Percentiles rank a stretch among this genome's conserved stretches.
Conservation (phyloP, 345 rosid genomes). For the Clarkia xantiana region DNA sequence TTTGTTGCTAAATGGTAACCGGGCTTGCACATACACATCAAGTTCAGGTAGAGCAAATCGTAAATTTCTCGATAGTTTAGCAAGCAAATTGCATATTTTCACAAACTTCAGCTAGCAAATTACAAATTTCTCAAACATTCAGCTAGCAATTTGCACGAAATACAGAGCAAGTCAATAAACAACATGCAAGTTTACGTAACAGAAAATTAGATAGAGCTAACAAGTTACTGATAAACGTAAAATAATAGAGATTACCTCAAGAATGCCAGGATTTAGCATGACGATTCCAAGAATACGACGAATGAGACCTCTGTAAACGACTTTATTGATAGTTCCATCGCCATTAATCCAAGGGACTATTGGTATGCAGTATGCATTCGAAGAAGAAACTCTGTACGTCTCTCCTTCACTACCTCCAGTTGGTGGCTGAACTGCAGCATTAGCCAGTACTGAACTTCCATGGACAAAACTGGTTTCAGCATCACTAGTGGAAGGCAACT, state of each 20-base stretch:
- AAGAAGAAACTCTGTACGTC: constrained; percentile 2
- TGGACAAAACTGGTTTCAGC: constrained; percentile 16
- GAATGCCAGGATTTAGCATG: constrained; percentile 81
- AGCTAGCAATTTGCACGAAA: too few species aligned
- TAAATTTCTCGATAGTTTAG: too few species aligned
- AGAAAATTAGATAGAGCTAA: background rate
- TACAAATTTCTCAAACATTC: too few species aligned
- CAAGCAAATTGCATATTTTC: too few species aligned
- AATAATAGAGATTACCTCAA: constrained; percentile 46
- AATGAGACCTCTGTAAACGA: constrained; percentile 56
- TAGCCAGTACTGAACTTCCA: constrained; percentile 17
- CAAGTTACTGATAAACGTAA: background rate
- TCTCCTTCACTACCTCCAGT: too few species aligned
- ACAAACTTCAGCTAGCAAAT: too few species aligned
- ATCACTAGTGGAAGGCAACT: constrained; percentile 12
- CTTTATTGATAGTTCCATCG: constrained; percentile 60
- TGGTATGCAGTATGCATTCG: constrained; percentile 31
- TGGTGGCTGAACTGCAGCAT: constrained; percentile 6
- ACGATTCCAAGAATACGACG: constrained; percentile 76
- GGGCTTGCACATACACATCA: too few species aligned
- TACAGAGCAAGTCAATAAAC: too few species aligned
- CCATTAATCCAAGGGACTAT: constrained; percentile 90
- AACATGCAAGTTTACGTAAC: background rate
- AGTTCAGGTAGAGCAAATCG: too few species aligned
- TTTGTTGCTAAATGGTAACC: too few species aligned